Evolutionary conservation across 2,329 filamentous ascomycete species (phyloP), one percentile per base, ranked within the genome.

Genomic region (Arachnopeziza araneosa): DNA sequence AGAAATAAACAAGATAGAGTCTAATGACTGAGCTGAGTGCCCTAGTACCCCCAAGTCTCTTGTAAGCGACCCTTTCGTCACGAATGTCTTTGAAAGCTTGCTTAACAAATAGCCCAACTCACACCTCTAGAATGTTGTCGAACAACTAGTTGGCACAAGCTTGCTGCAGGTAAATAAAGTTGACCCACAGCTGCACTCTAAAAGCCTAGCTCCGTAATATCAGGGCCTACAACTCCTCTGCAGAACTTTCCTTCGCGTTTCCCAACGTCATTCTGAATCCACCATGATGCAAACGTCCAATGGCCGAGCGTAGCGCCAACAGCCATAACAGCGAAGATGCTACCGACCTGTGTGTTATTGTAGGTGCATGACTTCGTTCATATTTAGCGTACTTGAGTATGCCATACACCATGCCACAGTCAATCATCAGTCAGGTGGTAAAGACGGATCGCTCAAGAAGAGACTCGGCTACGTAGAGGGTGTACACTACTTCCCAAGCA

Each of bases 401-500:
- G 2, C 72, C 74, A 64, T 78, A 79, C 12, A 83, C 69, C 32
- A 83, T 73, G 2, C 74, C 74, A 14, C 78, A 60, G 68, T 83
- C 80, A n/a, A 83, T 74, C 2, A 80, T 50, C 32, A 83, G 73
- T 80, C 81, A 83, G 55, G 77, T 62, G 0, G 63, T 64, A 67
- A 82, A 81, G 30, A 78, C 77, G 19, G 71, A 63, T 14, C 71
- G 71, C 65, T 83, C 80, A 9, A 79, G 66, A 1, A 68, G 66
- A 4, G 72, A 69, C 61, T 81, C 79, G 59, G 75, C 73, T 19
- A 82, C 77, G 63, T 74, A 78, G 24, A 80, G 69, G 1, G 75
- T 74, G 69, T 79, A 80, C 57, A 83, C 72, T 1, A 80, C 68
- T 66, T 83, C 80, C 80, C 80, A 83, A 1, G 76, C 76, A 36